These are phyloP conservation scores for Stachybotrys chartarum DNA, from an alignment of 2,329 filamentous ascomycete species.

Conservation along the genomic window DNA sequence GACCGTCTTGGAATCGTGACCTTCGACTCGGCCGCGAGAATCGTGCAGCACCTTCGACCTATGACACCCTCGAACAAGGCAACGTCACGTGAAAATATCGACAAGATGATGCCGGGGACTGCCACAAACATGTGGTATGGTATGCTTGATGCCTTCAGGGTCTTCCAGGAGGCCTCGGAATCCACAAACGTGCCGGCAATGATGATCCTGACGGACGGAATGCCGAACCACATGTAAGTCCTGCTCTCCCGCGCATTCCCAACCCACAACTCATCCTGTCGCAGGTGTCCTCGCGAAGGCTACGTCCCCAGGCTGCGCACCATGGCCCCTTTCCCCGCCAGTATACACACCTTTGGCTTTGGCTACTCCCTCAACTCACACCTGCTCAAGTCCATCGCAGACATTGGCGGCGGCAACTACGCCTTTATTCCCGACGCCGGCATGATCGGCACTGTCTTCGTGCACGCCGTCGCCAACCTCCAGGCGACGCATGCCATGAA, in stretches of 20 bases:
- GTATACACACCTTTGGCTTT: conserved; percentile 31
- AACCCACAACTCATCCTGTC: accelerated
- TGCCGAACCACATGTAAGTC: conserved; percentile 44
- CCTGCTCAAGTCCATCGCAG: conserved; percentile 52
- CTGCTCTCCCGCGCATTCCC: background rate
- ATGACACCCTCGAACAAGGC: conserved; percentile 42
- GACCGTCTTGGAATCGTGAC: conserved; percentile 54
- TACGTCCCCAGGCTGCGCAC: conserved; percentile 47
- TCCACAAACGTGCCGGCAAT: conserved; percentile 38
- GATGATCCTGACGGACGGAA: conserved; percentile 48
- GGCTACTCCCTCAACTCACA: conserved; percentile 31
- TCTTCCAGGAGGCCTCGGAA: conserved; percentile 29
- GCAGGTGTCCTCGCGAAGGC: conserved; percentile 39
- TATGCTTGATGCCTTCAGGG: conserved; percentile 38
- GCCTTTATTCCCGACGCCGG: conserved; percentile 55
- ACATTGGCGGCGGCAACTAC: conserved; percentile 50
- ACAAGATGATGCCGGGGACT: conserved; percentile 26
- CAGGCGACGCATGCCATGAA: conserved; percentile 49
- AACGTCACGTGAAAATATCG: conserved; percentile 31
- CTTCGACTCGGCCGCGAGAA: conserved; percentile 34
- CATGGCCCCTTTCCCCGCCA: conserved; percentile 31
- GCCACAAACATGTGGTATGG: conserved; percentile 54
- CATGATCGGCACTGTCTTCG: conserved; percentile 57
- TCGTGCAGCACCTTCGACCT: conserved; percentile 35
- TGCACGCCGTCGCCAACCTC: conserved; percentile 54